Conservation (phyloP, 306 rosid genomes). For the Trifolium dubium region DNA sequence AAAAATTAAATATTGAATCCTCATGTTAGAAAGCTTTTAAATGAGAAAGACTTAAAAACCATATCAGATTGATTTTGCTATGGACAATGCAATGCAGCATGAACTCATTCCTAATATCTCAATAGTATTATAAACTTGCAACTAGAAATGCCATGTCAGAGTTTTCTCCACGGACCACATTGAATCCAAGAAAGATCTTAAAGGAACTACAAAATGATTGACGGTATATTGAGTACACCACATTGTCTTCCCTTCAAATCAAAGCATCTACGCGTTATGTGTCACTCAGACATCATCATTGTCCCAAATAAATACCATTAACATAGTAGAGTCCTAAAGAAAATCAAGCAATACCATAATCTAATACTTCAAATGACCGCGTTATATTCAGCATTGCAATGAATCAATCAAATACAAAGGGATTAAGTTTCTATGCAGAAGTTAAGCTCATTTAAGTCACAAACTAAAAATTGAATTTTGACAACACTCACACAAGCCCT, state of each 20-base stretch:
- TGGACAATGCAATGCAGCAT: conserved; percentile 15
- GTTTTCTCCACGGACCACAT: conserved; percentile 2
- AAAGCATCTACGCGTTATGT: neutral
- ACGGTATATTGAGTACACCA: conserved; percentile 4
- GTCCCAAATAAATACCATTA: conserved; percentile 8
- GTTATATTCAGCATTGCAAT: neutral
- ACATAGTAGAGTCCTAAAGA: conserved; percentile 4
- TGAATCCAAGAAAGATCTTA: conserved; percentile 25
- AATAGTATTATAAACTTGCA: neutral
- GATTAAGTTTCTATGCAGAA: neutral
- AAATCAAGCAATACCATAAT: conserved; percentile 23
- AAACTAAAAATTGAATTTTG: neutral
- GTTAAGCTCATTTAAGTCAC: neutral
- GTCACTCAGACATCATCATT: neutral
- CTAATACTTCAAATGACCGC: neutral
- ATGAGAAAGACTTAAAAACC: neutral
- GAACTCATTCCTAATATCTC: conserved; percentile 6
- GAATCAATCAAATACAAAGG: neutral
- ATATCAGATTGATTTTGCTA: conserved; percentile 1
- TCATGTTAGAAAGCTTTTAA: conserved; percentile 19
- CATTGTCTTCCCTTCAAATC: conserved; percentile 2
- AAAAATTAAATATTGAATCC: conserved; percentile 18
- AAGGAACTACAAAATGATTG: conserved; percentile 26
- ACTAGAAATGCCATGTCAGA: conserved; percentile 4
- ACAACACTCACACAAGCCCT: neutral